Evolutionary conservation across 2,329 filamentous ascomycete genomes (phyloP).

Genomic region (Calonectria honghensis): DNA sequence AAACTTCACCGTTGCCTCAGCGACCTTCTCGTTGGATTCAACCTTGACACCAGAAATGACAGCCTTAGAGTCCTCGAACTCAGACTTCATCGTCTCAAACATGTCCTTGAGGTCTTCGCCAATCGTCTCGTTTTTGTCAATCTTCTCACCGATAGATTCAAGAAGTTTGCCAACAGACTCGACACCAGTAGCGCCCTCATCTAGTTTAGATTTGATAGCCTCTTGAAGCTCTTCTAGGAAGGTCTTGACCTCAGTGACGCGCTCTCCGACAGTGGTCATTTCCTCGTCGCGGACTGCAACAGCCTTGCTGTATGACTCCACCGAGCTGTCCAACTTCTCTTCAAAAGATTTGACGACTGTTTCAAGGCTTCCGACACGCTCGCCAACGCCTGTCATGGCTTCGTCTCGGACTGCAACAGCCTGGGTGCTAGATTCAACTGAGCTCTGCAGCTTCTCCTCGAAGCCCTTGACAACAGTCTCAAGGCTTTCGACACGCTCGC

Average conservation of each 20-base stretch:
- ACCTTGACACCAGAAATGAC: slow-evolving; percentile 87
- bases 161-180: slow-evolving; percentile 83
- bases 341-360: slow-evolving; percentile 83
- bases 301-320: slow-evolving; percentile 84
- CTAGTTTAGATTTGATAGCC: slow-evolving; percentile 84
- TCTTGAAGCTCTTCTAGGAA: slow-evolving; percentile 87
- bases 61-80: slow-evolving; percentile 90
- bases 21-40: slow-evolving; percentile 87
- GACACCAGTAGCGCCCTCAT: slow-evolving; percentile 82
- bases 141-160: slow-evolving; percentile 78
- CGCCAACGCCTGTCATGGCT: slow-evolving; percentile 79
- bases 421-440: slow-evolving; percentile 85
- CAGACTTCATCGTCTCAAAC: slow-evolving; percentile 84
- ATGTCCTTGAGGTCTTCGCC: slow-evolving; percentile 81
- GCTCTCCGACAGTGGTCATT: slow-evolving; percentile 84
- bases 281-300: slow-evolving; percentile 91
- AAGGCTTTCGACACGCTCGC: slow-evolving; percentile 62
- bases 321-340: slow-evolving; percentile 79
- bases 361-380: slow-evolving; percentile 67
- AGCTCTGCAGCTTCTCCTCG: slow-evolving; percentile 79
- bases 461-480: slow-evolving; percentile 82
- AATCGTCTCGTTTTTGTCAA: slow-evolving; percentile 74
- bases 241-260: slow-evolving; percentile 85
- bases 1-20: slow-evolving; percentile 75
- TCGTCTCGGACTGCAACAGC: slow-evolving; percentile 89